These are phyloP conservation scores for Ceratocystis destructans DNA, from an alignment of 2,329 filamentous ascomycete genomes.

Conservation along the genomic window DNA sequence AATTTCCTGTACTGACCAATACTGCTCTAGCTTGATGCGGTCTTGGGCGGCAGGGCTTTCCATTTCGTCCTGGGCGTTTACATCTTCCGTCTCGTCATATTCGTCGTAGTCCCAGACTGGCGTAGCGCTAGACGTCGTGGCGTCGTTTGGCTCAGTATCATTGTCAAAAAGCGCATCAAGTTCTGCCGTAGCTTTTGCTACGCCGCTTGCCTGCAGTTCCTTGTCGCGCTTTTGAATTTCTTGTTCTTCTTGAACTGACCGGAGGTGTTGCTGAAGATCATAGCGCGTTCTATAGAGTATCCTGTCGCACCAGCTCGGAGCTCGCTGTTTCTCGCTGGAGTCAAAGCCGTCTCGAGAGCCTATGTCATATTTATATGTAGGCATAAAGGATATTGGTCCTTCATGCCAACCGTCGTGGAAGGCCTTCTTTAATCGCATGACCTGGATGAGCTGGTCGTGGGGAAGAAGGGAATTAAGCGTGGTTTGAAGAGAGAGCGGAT, in stretches of 20 bases:
- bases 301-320: conserved; percentile 93
- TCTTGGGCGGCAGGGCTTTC: not conserved
- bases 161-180: conserved; percentile 83
- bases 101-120: conserved; percentile 18
- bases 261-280: conserved; percentile 53
- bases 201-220: conserved; percentile 69
- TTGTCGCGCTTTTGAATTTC: conserved; percentile 56
- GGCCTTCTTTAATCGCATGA: conserved; percentile 60
- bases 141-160: conserved; percentile 62
- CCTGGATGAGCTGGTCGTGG: conserved; percentile 70
- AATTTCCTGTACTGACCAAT: conserved; percentile 78
- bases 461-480: conserved; percentile 76
- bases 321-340: conserved; percentile 83
- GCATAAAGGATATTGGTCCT: conserved; percentile 74
- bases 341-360: conserved; percentile 90
- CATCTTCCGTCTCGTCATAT: conserved; percentile 15
- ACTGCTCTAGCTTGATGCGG: conserved; percentile 46
- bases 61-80: not conserved
- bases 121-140: conserved; percentile 33
- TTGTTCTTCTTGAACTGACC: conserved; percentile 48
- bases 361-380: conserved; percentile 95
- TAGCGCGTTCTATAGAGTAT: conserved; percentile 71
- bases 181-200: conserved; percentile 60
- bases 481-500: conserved; percentile 76
- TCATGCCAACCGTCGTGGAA: conserved; percentile 91